These are phyloP conservation scores for Globisporangium recalcitrans DNA, from an alignment of 352 stramenopile species.

Conservation along the genomic window DNA sequence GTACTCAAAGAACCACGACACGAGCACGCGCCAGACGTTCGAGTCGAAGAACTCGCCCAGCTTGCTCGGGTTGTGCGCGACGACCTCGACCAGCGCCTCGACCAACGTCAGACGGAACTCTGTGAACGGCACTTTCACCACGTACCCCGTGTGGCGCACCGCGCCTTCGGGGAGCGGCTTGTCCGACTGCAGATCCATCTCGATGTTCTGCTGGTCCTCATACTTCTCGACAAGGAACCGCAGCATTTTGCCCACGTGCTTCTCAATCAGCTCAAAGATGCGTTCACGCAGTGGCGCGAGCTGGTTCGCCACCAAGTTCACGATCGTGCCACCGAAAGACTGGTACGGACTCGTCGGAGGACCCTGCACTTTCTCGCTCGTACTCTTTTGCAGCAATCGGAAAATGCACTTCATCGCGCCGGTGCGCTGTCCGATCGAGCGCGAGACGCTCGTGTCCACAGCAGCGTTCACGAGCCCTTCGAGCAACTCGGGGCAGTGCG, in stretches of 20 bases:
- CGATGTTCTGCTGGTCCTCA: conserved; percentile 75
- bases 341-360: conserved; percentile 81
- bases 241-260: conserved; percentile 63
- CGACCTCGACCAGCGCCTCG: conserved; percentile 79
- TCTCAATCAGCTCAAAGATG: conserved; percentile 67
- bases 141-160: conserved; percentile 83
- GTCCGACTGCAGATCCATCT: conserved; percentile 55
- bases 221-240: conserved; percentile 72
- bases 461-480: conserved; percentile 72
- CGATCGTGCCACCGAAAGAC: conserved; percentile 78
- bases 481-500: conserved; percentile 79
- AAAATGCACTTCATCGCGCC: conserved; percentile 84
- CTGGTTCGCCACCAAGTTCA: conserved; percentile 84
- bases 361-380: conserved; percentile 68
- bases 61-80: conserved; percentile 68
- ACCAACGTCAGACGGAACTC: conserved; percentile 85
- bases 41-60: conserved; percentile 70
- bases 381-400: conserved; percentile 69
- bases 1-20: conserved; percentile 90
- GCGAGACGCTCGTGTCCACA: conserved; percentile 29
- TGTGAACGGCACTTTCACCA: conserved; percentile 87
- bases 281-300: conserved; percentile 56
- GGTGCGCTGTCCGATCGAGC: conserved; percentile 59
- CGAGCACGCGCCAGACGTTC: conserved; percentile 84
- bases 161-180: conserved; percentile 53